Base-by-base conservation (phyloP, 257 asterid genomes). In the Thymus mandschuricus region DNA sequence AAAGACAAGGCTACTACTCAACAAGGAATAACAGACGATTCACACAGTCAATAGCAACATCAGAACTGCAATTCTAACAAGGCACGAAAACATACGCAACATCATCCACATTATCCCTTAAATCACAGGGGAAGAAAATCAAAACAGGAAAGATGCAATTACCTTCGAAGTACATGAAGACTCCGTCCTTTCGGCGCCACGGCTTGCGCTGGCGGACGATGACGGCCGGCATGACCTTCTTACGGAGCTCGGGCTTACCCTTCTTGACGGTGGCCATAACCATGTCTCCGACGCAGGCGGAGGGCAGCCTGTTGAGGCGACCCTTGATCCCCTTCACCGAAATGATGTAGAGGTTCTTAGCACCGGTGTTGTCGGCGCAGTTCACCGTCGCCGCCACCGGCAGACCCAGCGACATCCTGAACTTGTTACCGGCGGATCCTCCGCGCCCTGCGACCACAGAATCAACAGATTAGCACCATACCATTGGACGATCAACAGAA, bases 121-220 rank as follows among this genome's bases (percentile, higher is more conserved):
- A 9, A 2, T 60, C 6, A 51, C 21, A 66, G 3, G 1, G 1
- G 1, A 4, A 70, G 8, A 66, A 13, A 21, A 41, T 6, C 4
- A 4, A 10, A 9, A 1, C 15, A 1, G 0, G 13, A 30, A 43
- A 57, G 40, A 31, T 5, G 15, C 4, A 58, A 15, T 30, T 83
- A 85, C 90, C 93, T 85, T 87, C 90, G 51, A 87, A 87, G 88
- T 87, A 85, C 90, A 85, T 87, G 82, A 70, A 87, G 27, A 87
- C 93, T 13, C 93, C 93, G 29, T 87, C 93, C 93, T 87, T 87
- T 85, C 93, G 85, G 80, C 90, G 86, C 90, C 88, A 85, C 0
- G 90, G 93, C 80, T 87, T 87, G 73, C 90, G 84, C 80, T 85
- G 93, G 70, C 93, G 84, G 48, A 85, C 93, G 21, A 87, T 78